Evolutionary conservation across 352 stramenopile species (phyloP).

Genomic region (Phytophthora idaei): DNA sequence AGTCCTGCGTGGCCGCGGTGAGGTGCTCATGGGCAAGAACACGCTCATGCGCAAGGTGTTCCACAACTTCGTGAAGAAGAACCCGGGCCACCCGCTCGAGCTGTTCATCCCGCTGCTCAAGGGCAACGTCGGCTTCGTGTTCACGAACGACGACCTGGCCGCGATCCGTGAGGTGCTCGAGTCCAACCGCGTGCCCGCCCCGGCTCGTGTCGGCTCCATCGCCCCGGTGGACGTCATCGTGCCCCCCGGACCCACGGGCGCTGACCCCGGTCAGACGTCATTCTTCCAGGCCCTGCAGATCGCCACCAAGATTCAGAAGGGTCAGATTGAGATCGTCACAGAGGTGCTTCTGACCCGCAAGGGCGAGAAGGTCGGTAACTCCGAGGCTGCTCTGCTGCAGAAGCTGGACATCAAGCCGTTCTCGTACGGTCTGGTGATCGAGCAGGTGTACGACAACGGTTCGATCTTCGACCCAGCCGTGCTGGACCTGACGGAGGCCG

Average conservation of each 20-base stretch:
- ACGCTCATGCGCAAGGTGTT: slow-evolving; percentile 99
- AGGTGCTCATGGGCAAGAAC: slow-evolving; percentile 99
- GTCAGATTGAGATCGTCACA: slow-evolving; percentile 99
- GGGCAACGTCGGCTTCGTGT: slow-evolving; percentile 99
- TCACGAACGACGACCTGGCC: slow-evolving; percentile 98
- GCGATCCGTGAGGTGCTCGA: slow-evolving; percentile 91
- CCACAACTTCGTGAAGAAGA: slow-evolving; percentile 96
- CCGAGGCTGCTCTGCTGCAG: slow-evolving; percentile 97
- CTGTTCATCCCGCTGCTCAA: slow-evolving; percentile 87
- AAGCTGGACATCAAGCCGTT: slow-evolving; percentile 99
- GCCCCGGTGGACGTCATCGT: slow-evolving; percentile 97
- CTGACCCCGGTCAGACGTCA: slow-evolving; percentile 98
- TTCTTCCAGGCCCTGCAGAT: slow-evolving; percentile 99
- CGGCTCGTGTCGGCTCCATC: slow-evolving; percentile 95
- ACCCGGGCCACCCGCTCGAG: slow-evolving; percentile 95
- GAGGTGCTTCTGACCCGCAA: slow-evolving; percentile 95
- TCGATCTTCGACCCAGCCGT: slow-evolving; percentile 99
- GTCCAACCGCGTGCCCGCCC: slow-evolving; percentile 94
- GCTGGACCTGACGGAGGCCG: slow-evolving; percentile 98
- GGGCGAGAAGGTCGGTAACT: slow-evolving; percentile 98
- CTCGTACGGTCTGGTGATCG: slow-evolving; percentile 98
- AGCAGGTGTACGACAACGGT: slow-evolving; percentile 98
- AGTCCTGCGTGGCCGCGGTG: slow-evolving; percentile 93
- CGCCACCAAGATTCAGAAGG: slow-evolving; percentile 99
- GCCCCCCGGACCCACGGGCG: slow-evolving; percentile 97